Base-by-base conservation (phyloP, 441 rosid genomes). In the Gossypium davidsonii region DNA sequence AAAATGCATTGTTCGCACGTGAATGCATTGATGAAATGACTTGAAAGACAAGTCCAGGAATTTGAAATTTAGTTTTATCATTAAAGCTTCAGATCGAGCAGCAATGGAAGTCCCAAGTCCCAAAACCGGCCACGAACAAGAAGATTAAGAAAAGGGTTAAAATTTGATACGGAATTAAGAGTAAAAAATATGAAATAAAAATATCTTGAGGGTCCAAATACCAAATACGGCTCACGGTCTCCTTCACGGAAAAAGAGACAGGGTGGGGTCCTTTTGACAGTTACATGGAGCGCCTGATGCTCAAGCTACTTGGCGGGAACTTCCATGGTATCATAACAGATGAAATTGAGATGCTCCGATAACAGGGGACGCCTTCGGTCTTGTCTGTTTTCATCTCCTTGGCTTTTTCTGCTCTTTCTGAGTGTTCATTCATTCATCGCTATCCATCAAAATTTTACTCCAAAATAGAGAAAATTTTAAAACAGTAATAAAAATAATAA, bases 1-100 rank as follows among this genome's bases (percentile, higher is more conserved):
- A 62, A 26, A 73, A 69, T 48, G 58, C 64, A 60, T 26, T 8
- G 46, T 23, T 18, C 63, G 46, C 23, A 61, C 23, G 14, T 20
- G 67, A 69, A 73, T 68, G 15, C 6, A 23, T 10, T 0, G 77
- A 26, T 21, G 48, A 63, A 12, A 23, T 68, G 51, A 52, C 59
- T 75, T 62, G 17, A 52, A 52, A 49, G 39, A 31, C 52, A 77
- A 42, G 28, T 60, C 53, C 5, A 31, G 44, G 23, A 11, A 14
- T 73, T 74, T 66, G 53, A 80, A 72, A 49, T 66, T 74, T 28
- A 76, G 74, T 67, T 74, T 84, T 74, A 61, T 67, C 89, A 87
- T 83, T 21, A 28, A 66, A 66, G 67, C 67, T 64, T 64, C 26
- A 14, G 8, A 25, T 67, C 14, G 4, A 66, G 18, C 37, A 46